These are phyloP conservation scores for Hymenoscyphus repandus DNA, from an alignment of 2,329 filamentous ascomycete species.

Conservation along the genomic window DNA sequence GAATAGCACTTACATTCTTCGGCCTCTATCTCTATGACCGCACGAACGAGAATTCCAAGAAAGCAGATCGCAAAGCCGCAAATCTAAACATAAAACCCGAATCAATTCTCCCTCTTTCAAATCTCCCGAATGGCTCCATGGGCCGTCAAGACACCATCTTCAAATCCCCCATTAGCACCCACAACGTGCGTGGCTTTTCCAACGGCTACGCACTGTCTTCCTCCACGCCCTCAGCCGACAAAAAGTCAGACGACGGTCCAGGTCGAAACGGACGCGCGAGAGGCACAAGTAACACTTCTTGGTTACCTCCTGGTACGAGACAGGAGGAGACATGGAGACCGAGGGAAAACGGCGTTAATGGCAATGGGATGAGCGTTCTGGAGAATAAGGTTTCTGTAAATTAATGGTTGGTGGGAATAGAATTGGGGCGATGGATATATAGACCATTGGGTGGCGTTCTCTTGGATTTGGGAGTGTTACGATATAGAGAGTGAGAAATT, in stretches of 20 bases:
- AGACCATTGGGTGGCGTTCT: constrained; percentile 2
- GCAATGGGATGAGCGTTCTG: neutral
- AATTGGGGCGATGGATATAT: neutral
- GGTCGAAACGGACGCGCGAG: constrained; percentile 46
- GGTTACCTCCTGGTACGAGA: constrained; percentile 74
- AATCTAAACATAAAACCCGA: constrained; percentile 47
- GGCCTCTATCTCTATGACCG: constrained; percentile 95
- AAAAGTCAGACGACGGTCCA: constrained; percentile 41
- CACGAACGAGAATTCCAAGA: constrained; percentile 78
- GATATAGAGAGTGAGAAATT: too few species aligned
- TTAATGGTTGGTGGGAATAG: constrained; percentile 1
- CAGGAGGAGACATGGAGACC: constrained; percentile 78
- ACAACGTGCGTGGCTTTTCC: constrained; percentile 35
- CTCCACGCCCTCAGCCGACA: constrained; percentile 21
- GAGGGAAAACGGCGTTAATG: constrained; percentile 11
- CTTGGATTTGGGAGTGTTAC: too few species aligned
- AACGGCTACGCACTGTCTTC: constrained; percentile 40
- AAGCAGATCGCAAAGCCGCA: constrained; percentile 77
- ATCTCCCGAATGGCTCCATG: constrained; percentile 19
- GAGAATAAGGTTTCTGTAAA: constrained; percentile 8
- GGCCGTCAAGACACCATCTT: constrained; percentile 19
- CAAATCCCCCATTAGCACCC: constrained; percentile 31
- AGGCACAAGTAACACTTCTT: constrained; percentile 45
- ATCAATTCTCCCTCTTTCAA: constrained; percentile 25
- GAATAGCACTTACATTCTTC: constrained; percentile 83